Evolutionary conservation across 108 stramenopile genomes (phyloP).

Genomic region (Nitzschia sp.): DNA sequence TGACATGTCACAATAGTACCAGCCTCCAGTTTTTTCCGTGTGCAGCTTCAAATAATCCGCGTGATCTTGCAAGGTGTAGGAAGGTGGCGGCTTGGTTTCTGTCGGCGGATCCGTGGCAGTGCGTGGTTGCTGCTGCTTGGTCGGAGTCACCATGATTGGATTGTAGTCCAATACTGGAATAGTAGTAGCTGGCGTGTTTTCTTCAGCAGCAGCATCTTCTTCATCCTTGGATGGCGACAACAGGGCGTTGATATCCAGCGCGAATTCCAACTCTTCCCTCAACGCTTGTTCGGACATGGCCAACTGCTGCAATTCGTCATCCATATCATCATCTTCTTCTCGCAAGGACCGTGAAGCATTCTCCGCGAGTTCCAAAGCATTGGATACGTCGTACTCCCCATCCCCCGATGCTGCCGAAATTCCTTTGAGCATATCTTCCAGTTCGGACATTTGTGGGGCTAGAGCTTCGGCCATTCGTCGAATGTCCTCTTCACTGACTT

Average conservation of each 20-base stretch:
- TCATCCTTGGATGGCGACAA: constrained; percentile 13
- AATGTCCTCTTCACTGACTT: constrained; percentile 27
- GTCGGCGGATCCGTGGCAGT: neutral
- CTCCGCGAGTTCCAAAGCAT: constrained; percentile 11
- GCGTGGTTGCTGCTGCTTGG: neutral
- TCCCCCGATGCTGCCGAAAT: constrained; percentile 20
- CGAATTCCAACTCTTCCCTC: constrained; percentile 36
- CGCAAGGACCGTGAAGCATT: constrained; percentile 14
- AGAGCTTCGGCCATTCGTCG: constrained; percentile 37
- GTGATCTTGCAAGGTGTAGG: constrained; percentile 46
- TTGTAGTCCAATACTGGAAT: neutral
- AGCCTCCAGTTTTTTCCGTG: constrained; percentile 37
- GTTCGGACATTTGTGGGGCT: constrained; percentile 38
- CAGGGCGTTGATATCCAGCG: constrained; percentile 21
- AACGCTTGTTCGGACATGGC: constrained; percentile 30
- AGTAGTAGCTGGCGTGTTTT: constrained; percentile 5
- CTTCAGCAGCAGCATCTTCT: neutral
- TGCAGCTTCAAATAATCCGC: constrained; percentile 34
- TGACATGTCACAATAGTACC: constrained; percentile 40
- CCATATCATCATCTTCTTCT: constrained; percentile 48
- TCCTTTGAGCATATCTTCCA: constrained; percentile 34
- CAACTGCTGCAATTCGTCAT: constrained; percentile 32
- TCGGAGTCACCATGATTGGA: neutral
- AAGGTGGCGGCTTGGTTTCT: neutral
- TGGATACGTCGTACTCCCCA: constrained; percentile 6